Evolutionary conservation across 192 early-diverging fungal species (phyloP).

Genomic region (Rhizoclosmatium globosum): DNA sequence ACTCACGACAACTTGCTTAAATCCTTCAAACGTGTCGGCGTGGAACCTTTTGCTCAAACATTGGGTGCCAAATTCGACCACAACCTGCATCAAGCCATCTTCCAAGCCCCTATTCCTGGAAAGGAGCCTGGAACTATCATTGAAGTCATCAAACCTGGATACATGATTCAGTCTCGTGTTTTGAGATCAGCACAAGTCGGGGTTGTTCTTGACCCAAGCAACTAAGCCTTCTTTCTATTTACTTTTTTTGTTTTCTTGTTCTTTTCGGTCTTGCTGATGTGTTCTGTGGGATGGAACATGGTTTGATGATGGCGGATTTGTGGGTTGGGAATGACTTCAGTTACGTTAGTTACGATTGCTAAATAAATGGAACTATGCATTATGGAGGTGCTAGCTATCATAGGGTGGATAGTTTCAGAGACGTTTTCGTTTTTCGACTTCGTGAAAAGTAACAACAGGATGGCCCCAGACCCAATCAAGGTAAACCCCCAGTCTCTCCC

Average conservation of each 20-base stretch:
- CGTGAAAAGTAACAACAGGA: too few relatives aligned
- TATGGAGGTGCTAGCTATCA: too few relatives aligned
- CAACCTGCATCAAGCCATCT: constrained; percentile 93
- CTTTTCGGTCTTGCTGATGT: neutral
- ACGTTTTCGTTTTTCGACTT: too few relatives aligned
- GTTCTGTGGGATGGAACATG: neutral
- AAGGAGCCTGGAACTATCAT: constrained; percentile 91
- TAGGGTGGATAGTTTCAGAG: too few relatives aligned
- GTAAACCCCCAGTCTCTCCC: too few relatives aligned
- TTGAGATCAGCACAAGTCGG: constrained; percentile 96
- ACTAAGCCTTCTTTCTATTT: constrained; percentile 5
- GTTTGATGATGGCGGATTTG: neutral
- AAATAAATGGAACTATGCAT: too few relatives aligned
- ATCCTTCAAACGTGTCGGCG: constrained; percentile 86
- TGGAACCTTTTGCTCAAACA: constrained; percentile 79
- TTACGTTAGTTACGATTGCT: too few relatives aligned
- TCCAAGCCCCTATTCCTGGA: constrained; percentile 87
- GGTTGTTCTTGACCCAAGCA: constrained; percentile 67
- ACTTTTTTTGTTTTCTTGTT: neutral
- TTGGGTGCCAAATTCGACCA: constrained; percentile 93
- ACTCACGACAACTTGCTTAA: constrained; percentile 86
- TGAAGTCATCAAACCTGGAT: constrained; percentile 93
- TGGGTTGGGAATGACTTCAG: too few relatives aligned
- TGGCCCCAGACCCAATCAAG: too few relatives aligned
- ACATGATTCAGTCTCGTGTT: constrained; percentile 88